Evolutionary conservation across 148 eudicot genomes (phyloP), one percentile per base, ranked within the genome.

Genomic region (Nepenthes mirabilis): DNA sequence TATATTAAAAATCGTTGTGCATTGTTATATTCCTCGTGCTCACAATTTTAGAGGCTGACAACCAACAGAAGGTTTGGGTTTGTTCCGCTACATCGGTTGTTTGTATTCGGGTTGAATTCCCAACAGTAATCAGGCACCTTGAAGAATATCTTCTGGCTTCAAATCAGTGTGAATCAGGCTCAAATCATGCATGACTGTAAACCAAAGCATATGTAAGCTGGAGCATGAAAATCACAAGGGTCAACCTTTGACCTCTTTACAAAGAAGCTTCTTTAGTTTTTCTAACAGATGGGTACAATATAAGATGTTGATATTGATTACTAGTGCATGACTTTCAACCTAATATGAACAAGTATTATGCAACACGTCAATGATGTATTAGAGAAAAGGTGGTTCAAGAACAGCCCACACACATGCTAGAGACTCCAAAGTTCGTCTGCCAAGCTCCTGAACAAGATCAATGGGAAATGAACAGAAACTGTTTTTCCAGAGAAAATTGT

Each of bases 61-160:
- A 0, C 23, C 23, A 23, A 0, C 0, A 23, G 23, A 23, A 23
- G 23, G 23, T 23, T 23, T 23, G 23, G 23, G 23, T 23, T 23
- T 23, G 23, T 23, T 23, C 23, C 23, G 23, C 23, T 23, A 23
- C 23, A 23, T 23, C 23, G 23, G 0, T 23, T 23, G 23, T 23
- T 23, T 23, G 23, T 23, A 23, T 0, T 23, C 23, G 23, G 23
- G 23, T 23, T 23, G 23, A 23, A 23, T 23, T 23, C 23, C 23
- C 23, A 23, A 23, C 23, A 23, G 48, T 45, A 62, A 45, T 70
- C 76, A 59, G 95, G 90, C 68, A 91, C 79, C 91, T 80, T 85
- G 90, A 55, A 91, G 95, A 74, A 91, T 81, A 76, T 91, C 87
- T 81, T 87, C 95, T 47, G 95, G 97, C 91, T 91, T 91, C 87